Conservation (phyloP, 2,329 filamentous ascomycete genomes). For the Hymenotorrendiella dingleyae region DNA sequence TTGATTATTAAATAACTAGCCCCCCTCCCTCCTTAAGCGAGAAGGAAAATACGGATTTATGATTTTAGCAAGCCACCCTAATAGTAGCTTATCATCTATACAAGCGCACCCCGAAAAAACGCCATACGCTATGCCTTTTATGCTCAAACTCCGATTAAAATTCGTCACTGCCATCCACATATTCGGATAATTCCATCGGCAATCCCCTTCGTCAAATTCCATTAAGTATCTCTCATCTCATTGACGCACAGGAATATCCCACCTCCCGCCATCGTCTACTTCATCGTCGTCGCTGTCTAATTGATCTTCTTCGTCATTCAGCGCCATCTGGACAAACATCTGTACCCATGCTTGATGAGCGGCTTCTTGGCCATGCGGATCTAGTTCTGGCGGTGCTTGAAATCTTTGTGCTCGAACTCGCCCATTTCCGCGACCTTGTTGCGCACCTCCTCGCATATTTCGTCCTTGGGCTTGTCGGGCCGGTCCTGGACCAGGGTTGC, state of each 20-base stretch:
- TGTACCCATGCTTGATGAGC: conserved; percentile 29
- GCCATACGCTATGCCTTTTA: conserved; percentile 3
- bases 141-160: too few species aligned
- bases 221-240: neutral
- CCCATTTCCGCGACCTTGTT: conserved; percentile 2
- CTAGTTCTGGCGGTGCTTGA: conserved; percentile 6
- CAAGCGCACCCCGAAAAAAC: too few species aligned
- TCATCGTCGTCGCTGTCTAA: conserved; percentile 35
- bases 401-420: conserved; percentile 11
- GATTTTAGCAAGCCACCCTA: too few species aligned
- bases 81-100: too few species aligned
- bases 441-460: conserved; percentile 5
- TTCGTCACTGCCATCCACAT: too few species aligned
- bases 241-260: conserved; percentile 35
- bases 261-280: conserved; percentile 37
- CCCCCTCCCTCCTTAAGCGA: too few species aligned
- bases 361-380: conserved; percentile 10
- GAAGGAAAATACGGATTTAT: too few species aligned
- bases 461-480: conserved; percentile 6
- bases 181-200: too few species aligned
- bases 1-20: too few species aligned
- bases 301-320: conserved; percentile 31
- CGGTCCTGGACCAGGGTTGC: neutral
- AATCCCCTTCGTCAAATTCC: neutral
- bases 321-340: conserved; percentile 31